Conservation (phyloP, 2,329 filamentous ascomycete genomes). For the Claviceps quebecensis region DNA sequence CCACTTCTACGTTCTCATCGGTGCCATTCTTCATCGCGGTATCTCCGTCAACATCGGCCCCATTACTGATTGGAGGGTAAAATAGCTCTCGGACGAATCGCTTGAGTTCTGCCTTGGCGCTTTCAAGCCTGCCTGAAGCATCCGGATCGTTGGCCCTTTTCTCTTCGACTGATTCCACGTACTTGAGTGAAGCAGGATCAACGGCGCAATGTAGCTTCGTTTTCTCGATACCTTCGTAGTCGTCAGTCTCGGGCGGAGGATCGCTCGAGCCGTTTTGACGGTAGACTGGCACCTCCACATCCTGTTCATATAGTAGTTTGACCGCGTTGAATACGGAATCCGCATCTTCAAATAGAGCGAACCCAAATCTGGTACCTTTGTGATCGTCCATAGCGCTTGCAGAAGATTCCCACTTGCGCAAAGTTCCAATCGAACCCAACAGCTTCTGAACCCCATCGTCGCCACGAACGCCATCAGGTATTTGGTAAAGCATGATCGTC, state of each 20-base stretch:
- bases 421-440: conserved; percentile 58
- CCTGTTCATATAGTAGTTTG: conserved; percentile 68
- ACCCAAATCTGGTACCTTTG: conserved; percentile 79
- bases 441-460: conserved; percentile 71
- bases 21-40: conserved; percentile 51
- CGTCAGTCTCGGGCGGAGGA: conserved; percentile 25
- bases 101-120: conserved; percentile 53
- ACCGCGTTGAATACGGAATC: conserved; percentile 77
- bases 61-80: conserved; percentile 40
- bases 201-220: conserved; percentile 58
- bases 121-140: conserved; percentile 53
- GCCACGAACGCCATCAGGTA: conserved; percentile 63
- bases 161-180: conserved; percentile 69
- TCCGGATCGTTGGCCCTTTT: conserved; percentile 48
- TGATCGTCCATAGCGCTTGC: conserved; percentile 47
- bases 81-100: conserved; percentile 57
- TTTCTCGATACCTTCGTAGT: conserved; percentile 49
- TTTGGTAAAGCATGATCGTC: conserved; percentile 79
- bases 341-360: conserved; percentile 87
- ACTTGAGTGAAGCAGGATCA: conserved; percentile 70
- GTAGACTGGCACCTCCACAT: conserved; percentile 70
- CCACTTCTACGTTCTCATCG: conserved; percentile 62
- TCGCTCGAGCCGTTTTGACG: conserved; percentile 45
- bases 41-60: conserved; percentile 52
- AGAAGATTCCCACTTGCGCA: conserved; percentile 75